These are phyloP conservation scores for Houttuynia cordata DNA, from an alignment of 164 flowering plant species.

Conservation along the genomic window DNA sequence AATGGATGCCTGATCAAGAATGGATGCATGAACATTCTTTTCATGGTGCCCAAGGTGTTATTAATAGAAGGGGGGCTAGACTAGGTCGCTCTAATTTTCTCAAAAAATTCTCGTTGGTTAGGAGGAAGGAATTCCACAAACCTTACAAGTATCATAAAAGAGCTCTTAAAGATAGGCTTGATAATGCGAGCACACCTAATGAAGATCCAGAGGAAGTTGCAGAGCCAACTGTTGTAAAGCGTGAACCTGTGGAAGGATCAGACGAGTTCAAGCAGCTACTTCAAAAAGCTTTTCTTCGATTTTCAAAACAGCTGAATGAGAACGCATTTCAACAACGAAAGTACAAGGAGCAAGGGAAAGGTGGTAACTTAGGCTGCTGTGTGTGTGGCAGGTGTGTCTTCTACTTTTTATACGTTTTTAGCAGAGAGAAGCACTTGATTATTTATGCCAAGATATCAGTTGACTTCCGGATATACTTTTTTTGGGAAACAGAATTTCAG, in stretches of 20 bases:
- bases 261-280: conserved; percentile 53
- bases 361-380: conserved; percentile 37
- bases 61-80: conserved; percentile 25
- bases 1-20: conserved; percentile 5
- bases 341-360: conserved; percentile 35
- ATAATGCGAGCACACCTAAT: conserved; percentile 6
- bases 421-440: conserved; percentile 18
- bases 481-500: conserved; percentile 6
- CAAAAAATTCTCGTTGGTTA: conserved; percentile 7
- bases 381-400: conserved; percentile 73
- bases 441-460: conserved; percentile 5
- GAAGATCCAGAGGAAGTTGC: conserved; percentile 13
- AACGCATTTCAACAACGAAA: conserved; percentile 33
- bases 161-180: conserved; percentile 10
- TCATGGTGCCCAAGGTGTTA: conserved; percentile 8
- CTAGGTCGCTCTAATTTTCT: conserved; percentile 12
- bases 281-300: conserved; percentile 42
- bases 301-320: conserved; percentile 46
- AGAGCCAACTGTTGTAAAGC: conserved; percentile 8
- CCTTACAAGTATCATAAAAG: conserved; percentile 11
- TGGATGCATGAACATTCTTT: conserved; percentile 2
- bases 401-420: conserved; percentile 15
- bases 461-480: conserved; percentile 3
- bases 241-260: conserved; percentile 46
- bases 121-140: conserved; percentile 10